Percentiles rank a stretch among this genome's conserved stretches.
Evolutionary conservation across 2,329 filamentous ascomycete genomes (phyloP).

Genomic region (Lachnellula subtilissima): DNA sequence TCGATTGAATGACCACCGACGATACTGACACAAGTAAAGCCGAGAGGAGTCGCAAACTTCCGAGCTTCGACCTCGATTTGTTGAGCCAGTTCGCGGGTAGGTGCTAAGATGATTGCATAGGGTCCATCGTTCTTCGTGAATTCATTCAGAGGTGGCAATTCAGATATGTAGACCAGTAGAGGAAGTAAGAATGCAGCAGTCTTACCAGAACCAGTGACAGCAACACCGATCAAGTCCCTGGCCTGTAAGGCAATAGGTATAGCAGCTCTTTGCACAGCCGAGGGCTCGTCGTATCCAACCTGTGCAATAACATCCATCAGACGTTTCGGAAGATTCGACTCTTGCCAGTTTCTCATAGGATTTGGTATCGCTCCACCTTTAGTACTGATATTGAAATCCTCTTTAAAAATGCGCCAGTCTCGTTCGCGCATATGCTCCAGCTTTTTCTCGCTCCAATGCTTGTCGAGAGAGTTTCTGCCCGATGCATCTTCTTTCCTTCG

Average conservation of each 20-base stretch:
- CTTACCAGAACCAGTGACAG: constrained; percentile 97
- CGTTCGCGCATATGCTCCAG: constrained; percentile 92
- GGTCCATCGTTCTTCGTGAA: constrained; percentile 89
- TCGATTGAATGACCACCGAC: constrained; percentile 96
- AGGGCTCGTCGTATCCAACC: constrained; percentile 88
- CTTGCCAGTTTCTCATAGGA: constrained; percentile 91
- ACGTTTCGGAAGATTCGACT: constrained; percentile 72
- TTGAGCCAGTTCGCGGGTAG: constrained; percentile 93
- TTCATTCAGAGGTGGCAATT: constrained; percentile 79
- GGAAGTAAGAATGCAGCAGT: constrained; percentile 93
- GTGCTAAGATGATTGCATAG: constrained; percentile 94
- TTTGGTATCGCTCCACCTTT: constrained; percentile 91
- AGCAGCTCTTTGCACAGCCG: constrained; percentile 85
- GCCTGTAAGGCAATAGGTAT: constrained; percentile 93
- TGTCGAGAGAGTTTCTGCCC: constrained; percentile 71
- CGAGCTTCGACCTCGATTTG: constrained; percentile 93
- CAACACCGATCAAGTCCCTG: constrained; percentile 95
- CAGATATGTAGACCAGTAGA: constrained; percentile 88
- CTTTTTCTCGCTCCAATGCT: constrained; percentile 93
- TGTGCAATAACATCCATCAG: constrained; percentile 76
- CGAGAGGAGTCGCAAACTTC: constrained; percentile 86
- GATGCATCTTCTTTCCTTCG: constrained; percentile 67
- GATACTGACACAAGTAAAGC: constrained; percentile 92
- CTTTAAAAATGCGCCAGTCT: constrained; percentile 99
- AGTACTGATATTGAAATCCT: constrained; percentile 94